A percentile compares a stretch with the other conserved stretches of the same genome.
phyloP scores from a whole-genome alignment of 352 stramenopile species.

The Pythium volutum region DNA sequence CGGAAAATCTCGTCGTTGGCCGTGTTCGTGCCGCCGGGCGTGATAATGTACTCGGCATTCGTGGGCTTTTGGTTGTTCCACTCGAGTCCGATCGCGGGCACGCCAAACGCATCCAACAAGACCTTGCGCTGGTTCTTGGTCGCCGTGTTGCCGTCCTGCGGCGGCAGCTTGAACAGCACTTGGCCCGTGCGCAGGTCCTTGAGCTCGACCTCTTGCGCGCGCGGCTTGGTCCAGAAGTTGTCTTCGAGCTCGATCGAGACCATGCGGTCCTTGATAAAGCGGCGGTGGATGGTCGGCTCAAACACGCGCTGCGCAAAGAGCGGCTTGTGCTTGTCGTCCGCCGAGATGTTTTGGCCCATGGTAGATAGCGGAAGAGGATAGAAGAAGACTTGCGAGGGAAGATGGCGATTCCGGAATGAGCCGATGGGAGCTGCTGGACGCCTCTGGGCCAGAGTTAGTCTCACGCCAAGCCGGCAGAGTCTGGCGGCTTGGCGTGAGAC shows the following conservation, averaged over 20 bases:
- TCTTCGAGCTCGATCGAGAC: constrained; percentile 19
- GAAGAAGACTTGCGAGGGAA: not conserved
- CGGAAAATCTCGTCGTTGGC: constrained; percentile 8
- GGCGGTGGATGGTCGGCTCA: constrained; percentile 18
- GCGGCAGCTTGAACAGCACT: constrained; percentile 19
- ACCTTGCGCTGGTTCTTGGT: constrained; percentile 14
- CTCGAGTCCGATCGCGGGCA: constrained; percentile 9
- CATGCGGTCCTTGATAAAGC: constrained; percentile 18
- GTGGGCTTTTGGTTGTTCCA: constrained; percentile 15
- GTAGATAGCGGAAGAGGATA: not conserved
- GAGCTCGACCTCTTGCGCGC: constrained; percentile 9
- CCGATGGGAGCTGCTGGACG: not conserved
- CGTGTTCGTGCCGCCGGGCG: constrained; percentile 10
- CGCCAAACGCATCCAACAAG: constrained; percentile 17
- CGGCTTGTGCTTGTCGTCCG: constrained; percentile 18
- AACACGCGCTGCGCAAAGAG: constrained; percentile 20
- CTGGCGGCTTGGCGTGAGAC: not conserved
- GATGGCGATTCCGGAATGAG: not conserved
- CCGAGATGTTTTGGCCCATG: constrained; percentile 17
- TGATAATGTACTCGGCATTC: constrained; percentile 13
- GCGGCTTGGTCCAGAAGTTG: constrained; percentile 21
- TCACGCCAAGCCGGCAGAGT: no score
- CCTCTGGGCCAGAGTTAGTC: no score
- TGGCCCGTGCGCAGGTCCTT: constrained; percentile 12
- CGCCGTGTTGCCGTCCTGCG: not conserved